Evolutionary conservation across 768 basidiomycete genomes (phyloP), one percentile per base, ranked within the genome.

Genomic region (Scleroderma citrinum): DNA sequence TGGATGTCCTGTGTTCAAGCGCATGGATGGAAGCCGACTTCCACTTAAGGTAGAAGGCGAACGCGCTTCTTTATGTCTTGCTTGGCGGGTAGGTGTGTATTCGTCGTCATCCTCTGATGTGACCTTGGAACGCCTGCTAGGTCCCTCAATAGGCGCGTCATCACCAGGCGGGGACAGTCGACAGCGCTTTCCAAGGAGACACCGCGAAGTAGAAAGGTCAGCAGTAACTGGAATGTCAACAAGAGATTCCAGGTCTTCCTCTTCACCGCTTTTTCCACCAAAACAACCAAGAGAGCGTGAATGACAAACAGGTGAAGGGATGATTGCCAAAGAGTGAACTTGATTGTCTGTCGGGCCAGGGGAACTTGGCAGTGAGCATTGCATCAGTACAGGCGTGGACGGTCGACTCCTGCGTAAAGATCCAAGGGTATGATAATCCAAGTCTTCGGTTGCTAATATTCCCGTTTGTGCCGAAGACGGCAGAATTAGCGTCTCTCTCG

Each of bases 131-230:
- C 54, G 56, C 46, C 43, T 57, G 0, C 42, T 20, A 3, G 42
- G 50, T 32, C 51, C 51, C 45, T 3, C 20, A 3, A 35, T n/a
- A 1, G 38, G 46, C 14, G 19, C 16, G 2, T 53, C 54, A 16
- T 56, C 54, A 7, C 42, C 37, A 3, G 44, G 38, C 24, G 21
- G 19, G 10, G 34, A 47, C 23, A 35, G 24, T 3, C 32, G 46
- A 14, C 35, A 34, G 14, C 59, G 61, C 42, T 64, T 63, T 17
- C 42, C 43, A 24, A 41, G 35, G 20, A 38, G 29, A 16, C 24
- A 50, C 31, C 2, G 31, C 8, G 26, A 38, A 14, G 38, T 23
- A 40, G 23, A 23, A 16, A 35, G 34, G 12, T 5, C 6, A n/a
- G 34, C 5, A 13, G 34, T 29, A 29, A 5, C 34, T 35, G 34